A percentile compares a stretch with the other conserved stretches of the same genome.
phyloP scores from a whole-genome alignment of 495 filamentous ascomycete genomes.

The Lophium mytilinum region DNA sequence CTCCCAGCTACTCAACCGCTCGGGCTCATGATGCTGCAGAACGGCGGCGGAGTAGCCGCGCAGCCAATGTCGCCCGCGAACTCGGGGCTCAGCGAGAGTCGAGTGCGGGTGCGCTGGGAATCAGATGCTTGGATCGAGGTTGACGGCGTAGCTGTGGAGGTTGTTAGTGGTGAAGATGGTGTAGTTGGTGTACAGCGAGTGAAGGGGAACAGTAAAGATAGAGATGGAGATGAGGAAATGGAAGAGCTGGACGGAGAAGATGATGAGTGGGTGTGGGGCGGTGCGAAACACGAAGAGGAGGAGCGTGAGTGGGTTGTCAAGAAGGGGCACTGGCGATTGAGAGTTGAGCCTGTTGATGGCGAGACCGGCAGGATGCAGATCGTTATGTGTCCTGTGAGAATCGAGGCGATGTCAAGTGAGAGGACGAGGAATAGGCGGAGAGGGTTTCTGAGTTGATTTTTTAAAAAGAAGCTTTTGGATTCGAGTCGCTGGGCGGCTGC shows the following conservation, averaged over 20 bases:
- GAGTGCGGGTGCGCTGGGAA: slow-evolving; percentile 58
- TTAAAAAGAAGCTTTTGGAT: not conserved
- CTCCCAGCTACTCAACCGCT: slow-evolving; percentile 57
- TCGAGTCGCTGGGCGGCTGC: too few species aligned
- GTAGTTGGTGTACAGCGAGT: slow-evolving; percentile 1
- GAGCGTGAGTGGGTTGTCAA: slow-evolving; percentile 60
- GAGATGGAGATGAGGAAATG: slow-evolving; percentile 8
- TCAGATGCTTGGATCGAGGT: slow-evolving; percentile 60
- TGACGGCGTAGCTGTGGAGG: slow-evolving; percentile 45
- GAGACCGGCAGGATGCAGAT: slow-evolving; percentile 46
- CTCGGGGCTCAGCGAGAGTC: slow-evolving; percentile 61
- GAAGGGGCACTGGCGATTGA: slow-evolving; percentile 73
- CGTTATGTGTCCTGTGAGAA: slow-evolving; percentile 67
- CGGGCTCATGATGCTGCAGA: slow-evolving; percentile 55
- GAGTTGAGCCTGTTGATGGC: slow-evolving; percentile 46
- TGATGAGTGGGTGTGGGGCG: slow-evolving; percentile 21
- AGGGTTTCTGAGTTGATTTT: slow-evolving; percentile 47
- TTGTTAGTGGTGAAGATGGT: slow-evolving; percentile 8
- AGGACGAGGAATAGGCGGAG: slow-evolving; percentile 58
- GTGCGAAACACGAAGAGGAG: slow-evolving; percentile 19
- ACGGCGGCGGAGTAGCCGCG: slow-evolving; percentile 43
- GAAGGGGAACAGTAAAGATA: not conserved
- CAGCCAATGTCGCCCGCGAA: slow-evolving; percentile 60
- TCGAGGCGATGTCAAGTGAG: slow-evolving; percentile 67
- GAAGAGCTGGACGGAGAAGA: slow-evolving; percentile 11